Evolutionary conservation across 2,329 filamentous ascomycete species (phyloP).

Genomic region (Phaeosphaeria sp.): DNA sequence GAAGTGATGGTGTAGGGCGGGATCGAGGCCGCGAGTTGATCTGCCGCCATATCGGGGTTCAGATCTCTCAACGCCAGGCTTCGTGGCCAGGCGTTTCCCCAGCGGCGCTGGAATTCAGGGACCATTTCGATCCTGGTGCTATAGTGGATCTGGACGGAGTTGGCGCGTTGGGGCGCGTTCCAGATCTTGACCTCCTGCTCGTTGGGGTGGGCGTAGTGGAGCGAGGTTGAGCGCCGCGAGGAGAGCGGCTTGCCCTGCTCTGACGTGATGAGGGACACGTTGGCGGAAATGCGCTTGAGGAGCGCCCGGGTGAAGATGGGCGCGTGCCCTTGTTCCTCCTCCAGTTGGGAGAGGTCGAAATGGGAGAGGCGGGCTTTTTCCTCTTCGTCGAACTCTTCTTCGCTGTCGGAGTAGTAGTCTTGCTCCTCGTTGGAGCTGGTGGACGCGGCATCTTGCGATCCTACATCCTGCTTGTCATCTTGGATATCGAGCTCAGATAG

Average conservation of each 20-base stretch:
- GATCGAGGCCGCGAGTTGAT: neutral
- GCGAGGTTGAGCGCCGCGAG: neutral
- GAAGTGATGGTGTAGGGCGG: slow-evolving; percentile 1
- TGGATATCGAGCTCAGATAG: neutral
- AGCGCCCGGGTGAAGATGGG: slow-evolving; percentile 7
- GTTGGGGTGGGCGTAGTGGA: neutral
- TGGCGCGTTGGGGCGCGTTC: too few species aligned
- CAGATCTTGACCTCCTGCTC: too few species aligned
- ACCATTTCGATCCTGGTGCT: slow-evolving; percentile 12
- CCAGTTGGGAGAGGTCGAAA: neutral
- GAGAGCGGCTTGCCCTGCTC: neutral
- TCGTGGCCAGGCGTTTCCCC: neutral
- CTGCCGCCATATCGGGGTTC: neutral
- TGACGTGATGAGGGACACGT: neutral
- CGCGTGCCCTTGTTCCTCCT: neutral
- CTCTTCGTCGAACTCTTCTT: neutral
- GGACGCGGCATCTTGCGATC: neutral
- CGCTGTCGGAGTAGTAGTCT: neutral
- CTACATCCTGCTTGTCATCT: neutral
- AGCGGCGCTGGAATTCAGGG: slow-evolving; percentile 7
- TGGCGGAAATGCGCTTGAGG: neutral
- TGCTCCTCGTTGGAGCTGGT: neutral
- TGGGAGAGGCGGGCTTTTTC: neutral
- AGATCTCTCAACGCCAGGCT: neutral
- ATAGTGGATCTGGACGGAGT: slow-evolving; percentile 3